These are phyloP conservation scores for Massospora cicadina DNA, from an alignment of 371 early-diverging fungal species.

Conservation along the genomic window DNA sequence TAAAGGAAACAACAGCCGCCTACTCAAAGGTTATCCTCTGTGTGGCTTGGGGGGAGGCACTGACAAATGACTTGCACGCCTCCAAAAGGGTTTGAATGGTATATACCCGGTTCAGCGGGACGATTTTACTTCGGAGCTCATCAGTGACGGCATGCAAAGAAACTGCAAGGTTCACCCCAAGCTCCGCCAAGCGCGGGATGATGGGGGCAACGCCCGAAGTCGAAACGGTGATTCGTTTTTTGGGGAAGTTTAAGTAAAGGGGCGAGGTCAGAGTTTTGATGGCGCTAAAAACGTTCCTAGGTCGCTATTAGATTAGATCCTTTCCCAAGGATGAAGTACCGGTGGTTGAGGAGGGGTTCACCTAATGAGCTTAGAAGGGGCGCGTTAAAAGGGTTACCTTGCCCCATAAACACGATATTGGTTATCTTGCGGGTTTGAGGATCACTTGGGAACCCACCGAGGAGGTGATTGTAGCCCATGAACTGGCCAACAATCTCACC, in stretches of 20 bases:
- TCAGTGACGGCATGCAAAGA: constrained; percentile 79
- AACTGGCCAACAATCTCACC: constrained; percentile 80
- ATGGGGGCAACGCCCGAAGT: constrained; percentile 81
- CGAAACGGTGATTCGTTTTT: constrained; percentile 62
- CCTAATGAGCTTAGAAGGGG: constrained; percentile 10
- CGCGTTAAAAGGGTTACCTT: constrained; percentile 24
- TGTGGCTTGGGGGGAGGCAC: constrained; percentile 20
- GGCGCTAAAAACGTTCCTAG: constrained; percentile 47
- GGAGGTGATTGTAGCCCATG: constrained; percentile 42
- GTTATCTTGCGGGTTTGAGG: constrained; percentile 32
- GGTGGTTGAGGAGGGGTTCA: constrained; percentile 76
- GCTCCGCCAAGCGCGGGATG: constrained; percentile 54
- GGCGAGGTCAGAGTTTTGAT: constrained; percentile 52
- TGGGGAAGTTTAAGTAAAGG: constrained; percentile 42
- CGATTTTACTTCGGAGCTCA: constrained; percentile 50
- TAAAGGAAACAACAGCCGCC: constrained; percentile 6
- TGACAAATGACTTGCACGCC: constrained; percentile 45
- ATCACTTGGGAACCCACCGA: constrained; percentile 30
- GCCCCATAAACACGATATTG: constrained; percentile 86
- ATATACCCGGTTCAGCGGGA: constrained; percentile 75
- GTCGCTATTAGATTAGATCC: neutral
- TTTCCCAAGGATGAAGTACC: constrained; percentile 11
- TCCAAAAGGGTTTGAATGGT: constrained; percentile 44
- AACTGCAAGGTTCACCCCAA: constrained; percentile 67
- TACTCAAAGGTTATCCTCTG: constrained; percentile 55